Base-by-base conservation (phyloP, 352 stramenopile genomes). In the Globisporangium heterothallicum region DNA sequence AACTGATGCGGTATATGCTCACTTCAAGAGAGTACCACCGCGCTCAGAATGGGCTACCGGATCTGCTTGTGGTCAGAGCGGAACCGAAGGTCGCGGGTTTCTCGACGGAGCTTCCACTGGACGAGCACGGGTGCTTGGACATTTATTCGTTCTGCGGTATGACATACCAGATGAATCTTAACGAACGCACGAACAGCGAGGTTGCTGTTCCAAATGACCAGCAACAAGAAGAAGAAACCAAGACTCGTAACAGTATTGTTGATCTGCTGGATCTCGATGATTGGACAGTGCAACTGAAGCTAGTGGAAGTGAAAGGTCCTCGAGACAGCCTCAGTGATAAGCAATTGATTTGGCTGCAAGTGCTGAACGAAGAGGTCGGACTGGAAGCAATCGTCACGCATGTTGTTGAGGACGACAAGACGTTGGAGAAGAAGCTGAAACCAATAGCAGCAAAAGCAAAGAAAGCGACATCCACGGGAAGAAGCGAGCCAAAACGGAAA, bases 251-350 rank as follows among this genome's bases (percentile, higher is more conserved):
- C 14, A 38, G 35, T 21, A 53, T 74, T 7, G 21, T 66, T 6
- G 32, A 54, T 53, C 49, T 49, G 34, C 3, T 57, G 62, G 13
- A 64, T 24, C 44, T 52, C 5, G 36, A 29, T 1, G 53, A 14
- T 18, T 72, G 56, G 49, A 41, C 48, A 22, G 21, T 68, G 10
- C 10, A 67, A 8, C 41, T 91, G 18, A 88, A 87, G 55, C 50
- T 93, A 3, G 80, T 96, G 14, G 86, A 96, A 65, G 86, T 96
- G 12, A 96, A 96, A 55, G 84, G 84, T 0, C 83, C 86, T 24
- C 73, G 84, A 14, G 86, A 96, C 48, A 76, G 74, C 35, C 66
- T 96, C 1, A 92, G 78, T 35, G 78, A 91, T 53, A 88, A 92
- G 40, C 86, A 96, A 45, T 34, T 73, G n/a, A 59, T 85, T 1